A percentile compares a stretch with the other conserved stretches of the same genome.
phyloP scores from a whole-genome alignment of 208 protist species.

The Trypanosoma theileri region DNA sequence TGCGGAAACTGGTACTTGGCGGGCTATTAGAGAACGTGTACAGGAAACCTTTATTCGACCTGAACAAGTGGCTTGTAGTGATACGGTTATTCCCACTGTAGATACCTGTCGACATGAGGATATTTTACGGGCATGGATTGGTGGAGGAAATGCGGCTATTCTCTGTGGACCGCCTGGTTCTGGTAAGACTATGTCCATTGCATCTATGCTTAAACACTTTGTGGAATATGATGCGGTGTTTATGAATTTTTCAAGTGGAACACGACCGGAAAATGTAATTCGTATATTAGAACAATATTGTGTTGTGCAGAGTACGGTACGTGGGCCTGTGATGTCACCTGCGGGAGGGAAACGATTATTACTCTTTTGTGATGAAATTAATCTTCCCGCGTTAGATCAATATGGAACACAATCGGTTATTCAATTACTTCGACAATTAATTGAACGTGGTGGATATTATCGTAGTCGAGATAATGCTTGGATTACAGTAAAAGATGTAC shows the following conservation, averaged over 20 bases:
- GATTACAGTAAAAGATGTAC: slow-evolving; percentile 95
- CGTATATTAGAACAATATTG: slow-evolving; percentile 98
- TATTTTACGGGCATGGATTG: slow-evolving; percentile 95
- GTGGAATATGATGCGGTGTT: slow-evolving; percentile 95
- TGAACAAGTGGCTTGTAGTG: slow-evolving; percentile 90
- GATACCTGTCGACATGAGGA: slow-evolving; percentile 98
- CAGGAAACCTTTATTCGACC: slow-evolving; percentile 84
- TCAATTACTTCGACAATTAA: slow-evolving; percentile 97
- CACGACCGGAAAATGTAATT: slow-evolving; percentile 94
- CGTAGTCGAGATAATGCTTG: slow-evolving; percentile 89
- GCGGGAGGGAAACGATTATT: slow-evolving; percentile 93
- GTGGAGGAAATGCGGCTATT: slow-evolving; percentile 91
- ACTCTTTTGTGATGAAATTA: slow-evolving; percentile 99
- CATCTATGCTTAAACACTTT: slow-evolving; percentile 86
- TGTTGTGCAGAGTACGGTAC: slow-evolving; percentile 87
- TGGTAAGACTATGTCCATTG: slow-evolving; percentile 99
- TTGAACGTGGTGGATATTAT: slow-evolving; percentile 98
- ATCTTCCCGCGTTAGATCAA: slow-evolving; percentile 95
- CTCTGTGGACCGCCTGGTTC: slow-evolving; percentile 98
- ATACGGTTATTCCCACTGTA: slow-evolving; percentile 98
- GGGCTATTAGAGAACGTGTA: slow-evolving; percentile 68
- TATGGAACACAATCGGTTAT: slow-evolving; percentile 99
- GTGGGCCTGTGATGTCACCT: slow-evolving; percentile 91
- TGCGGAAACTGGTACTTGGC: slow-evolving; percentile 81
- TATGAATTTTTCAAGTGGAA: slow-evolving; percentile 99